Conservation (phyloP, 495 filamentous ascomycete species). For the Penicillium goetzii region DNA sequence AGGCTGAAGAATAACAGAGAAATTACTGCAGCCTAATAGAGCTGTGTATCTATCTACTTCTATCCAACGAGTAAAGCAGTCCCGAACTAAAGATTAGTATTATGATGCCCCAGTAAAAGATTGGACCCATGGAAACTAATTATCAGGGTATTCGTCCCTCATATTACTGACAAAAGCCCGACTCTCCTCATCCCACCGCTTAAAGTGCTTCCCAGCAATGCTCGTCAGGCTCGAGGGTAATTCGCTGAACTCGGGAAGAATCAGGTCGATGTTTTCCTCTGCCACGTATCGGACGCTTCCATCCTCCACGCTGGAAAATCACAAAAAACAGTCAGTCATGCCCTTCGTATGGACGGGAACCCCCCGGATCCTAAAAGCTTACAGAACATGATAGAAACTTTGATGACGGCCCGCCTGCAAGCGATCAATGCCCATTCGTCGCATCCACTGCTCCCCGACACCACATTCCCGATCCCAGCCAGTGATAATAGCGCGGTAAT, state of each 20-base stretch:
- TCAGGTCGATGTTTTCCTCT: conserved; percentile 80
- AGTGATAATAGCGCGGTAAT: conserved; percentile 77
- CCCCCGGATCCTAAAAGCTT: conserved; percentile 31
- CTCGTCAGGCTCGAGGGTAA: conserved; percentile 59
- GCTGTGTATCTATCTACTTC: too few species aligned
- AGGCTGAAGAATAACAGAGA: too few species aligned
- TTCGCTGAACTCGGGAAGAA: conserved; percentile 52
- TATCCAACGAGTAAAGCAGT: too few species aligned
- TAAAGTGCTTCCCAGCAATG: conserved; percentile 86
- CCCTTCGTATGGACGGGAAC: conserved; percentile 5
- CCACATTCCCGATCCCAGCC: conserved; percentile 77
- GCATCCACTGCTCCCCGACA: conserved; percentile 58
- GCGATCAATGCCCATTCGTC: conserved; percentile 63
- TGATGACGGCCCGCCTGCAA: conserved; percentile 67
- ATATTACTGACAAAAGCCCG: conserved; percentile 85
- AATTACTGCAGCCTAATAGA: too few species aligned
- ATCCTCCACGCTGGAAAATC: conserved; percentile 63
- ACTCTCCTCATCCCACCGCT: conserved; percentile 72
- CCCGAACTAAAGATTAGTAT: background rate
- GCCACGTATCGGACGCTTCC: conserved; percentile 75
- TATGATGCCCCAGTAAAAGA: background rate
- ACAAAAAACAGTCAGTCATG: conserved; percentile 11
- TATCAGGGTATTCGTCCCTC: conserved; percentile 82
- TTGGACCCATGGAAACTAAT: conserved; percentile 46
- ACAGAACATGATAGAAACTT: conserved; percentile 86